Conservation (phyloP, 495 filamentous ascomycete genomes). For the Chaetomium tenue region DNA sequence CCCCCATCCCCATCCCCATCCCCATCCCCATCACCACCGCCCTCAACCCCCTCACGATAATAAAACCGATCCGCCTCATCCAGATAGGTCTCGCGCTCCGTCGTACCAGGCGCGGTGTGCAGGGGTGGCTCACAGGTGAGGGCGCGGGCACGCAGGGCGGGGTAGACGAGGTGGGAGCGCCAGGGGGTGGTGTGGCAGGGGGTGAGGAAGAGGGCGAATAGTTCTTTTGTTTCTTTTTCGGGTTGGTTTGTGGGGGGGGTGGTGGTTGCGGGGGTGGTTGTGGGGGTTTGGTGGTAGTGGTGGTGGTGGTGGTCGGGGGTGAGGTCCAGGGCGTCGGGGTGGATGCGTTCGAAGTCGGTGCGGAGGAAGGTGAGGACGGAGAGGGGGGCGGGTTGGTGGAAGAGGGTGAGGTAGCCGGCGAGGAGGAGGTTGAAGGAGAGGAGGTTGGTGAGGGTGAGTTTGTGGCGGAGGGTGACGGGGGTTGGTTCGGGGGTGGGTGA, state of each 20-base stretch:
- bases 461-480: constrained; percentile 44
- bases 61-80: constrained; percentile 68
- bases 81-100: constrained; percentile 60
- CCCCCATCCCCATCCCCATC: constrained; percentile 1
- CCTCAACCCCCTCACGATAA: neutral
- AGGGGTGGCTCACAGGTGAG: constrained; percentile 90
- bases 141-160: constrained; percentile 76
- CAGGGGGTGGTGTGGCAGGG: constrained; percentile 98
- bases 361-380: constrained; percentile 73
- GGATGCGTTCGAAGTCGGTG: constrained; percentile 59
- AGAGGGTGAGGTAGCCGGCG: constrained; percentile 67
- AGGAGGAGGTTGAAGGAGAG: constrained; percentile 67
- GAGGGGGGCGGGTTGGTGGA: constrained; percentile 77
- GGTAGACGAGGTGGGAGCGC: constrained; percentile 79
- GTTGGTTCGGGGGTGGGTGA: constrained; percentile 18
- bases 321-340: constrained; percentile 38
- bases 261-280: no score
- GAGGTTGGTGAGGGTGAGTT: constrained; percentile 56
- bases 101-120: constrained; percentile 49
- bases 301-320: neutral
- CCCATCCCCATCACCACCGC: neutral
- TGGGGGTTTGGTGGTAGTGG: no score
- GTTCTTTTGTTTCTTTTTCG: constrained; percentile 34
- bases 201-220: constrained; percentile 87
- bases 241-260: no score